Percentiles rank a stretch among this genome's conserved stretches.
Evolutionary conservation across 306 rosid genomes (phyloP).

Genomic region (Delonix regia): DNA sequence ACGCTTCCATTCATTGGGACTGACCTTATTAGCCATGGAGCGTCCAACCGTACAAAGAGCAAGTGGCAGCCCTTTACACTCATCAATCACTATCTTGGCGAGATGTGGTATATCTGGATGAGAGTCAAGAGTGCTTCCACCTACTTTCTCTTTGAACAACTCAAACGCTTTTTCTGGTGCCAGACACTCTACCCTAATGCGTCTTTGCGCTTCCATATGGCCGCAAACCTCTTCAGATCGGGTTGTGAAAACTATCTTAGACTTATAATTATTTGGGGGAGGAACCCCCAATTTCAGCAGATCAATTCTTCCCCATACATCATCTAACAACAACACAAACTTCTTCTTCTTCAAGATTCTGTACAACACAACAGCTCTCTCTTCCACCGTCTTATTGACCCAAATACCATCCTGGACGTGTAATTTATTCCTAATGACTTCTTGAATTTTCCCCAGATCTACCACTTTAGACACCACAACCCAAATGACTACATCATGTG

Average conservation of each 20-base stretch:
- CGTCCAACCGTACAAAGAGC: neutral
- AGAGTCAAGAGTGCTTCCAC: neutral
- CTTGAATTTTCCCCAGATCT: neutral
- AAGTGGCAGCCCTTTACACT: constrained; percentile 5
- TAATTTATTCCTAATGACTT: neutral
- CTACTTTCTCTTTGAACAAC: neutral
- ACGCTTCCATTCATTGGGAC: neutral
- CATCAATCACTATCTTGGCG: neutral
- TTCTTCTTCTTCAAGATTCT: neutral
- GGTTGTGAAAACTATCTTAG: constrained; percentile 5
- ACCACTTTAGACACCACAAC: neutral
- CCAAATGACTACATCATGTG: neutral
- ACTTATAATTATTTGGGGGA: neutral
- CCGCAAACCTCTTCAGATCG: neutral
- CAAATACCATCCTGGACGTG: neutral
- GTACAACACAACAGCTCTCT: neutral
- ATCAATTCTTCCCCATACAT: neutral
- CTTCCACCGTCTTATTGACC: neutral
- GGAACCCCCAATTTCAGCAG: neutral
- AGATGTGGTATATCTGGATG: neutral
- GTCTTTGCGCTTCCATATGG: neutral
- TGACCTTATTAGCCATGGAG: neutral
- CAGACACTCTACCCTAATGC: neutral
- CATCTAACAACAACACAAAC: neutral
- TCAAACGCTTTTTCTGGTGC: neutral